These are phyloP conservation scores for Farysia itapuensis DNA, from an alignment of 1,284 basidiomycete genomes.

Conservation along the genomic window DNA sequence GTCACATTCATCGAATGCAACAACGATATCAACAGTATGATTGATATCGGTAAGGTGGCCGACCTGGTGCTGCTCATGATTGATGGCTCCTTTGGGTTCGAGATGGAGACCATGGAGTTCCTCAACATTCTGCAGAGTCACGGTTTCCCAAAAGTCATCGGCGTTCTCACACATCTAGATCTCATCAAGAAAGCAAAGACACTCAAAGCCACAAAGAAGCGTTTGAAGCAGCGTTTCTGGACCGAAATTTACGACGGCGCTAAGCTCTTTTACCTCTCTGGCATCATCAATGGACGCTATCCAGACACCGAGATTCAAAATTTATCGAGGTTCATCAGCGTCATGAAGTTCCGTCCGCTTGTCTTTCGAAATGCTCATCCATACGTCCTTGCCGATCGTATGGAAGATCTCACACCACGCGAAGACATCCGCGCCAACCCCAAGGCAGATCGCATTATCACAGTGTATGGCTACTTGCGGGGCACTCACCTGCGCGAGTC, in stretches of 20 bases:
- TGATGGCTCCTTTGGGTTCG: conserved; percentile 95
- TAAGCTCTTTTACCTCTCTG: conserved; percentile 96
- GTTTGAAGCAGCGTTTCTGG: conserved; percentile 99
- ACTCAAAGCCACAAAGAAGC: conserved; percentile 87
- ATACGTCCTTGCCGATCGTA: conserved; percentile 90
- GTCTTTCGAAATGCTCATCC: conserved; percentile 94
- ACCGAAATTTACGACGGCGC: conserved; percentile 98
- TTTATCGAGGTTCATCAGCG: conserved; percentile 84
- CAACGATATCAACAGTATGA: conserved; percentile 96
- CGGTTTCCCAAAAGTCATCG: conserved; percentile 97
- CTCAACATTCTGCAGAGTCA: conserved; percentile 95
- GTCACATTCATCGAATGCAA: conserved; percentile 97
- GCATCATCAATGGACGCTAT: conserved; percentile 96
- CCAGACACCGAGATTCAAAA: conserved; percentile 96
- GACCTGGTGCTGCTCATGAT: conserved; percentile 96
- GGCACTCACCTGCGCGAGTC: conserved; percentile 64
- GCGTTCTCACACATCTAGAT: conserved; percentile 92
- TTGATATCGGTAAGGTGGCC: conserved; percentile 94
- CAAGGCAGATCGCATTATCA: conserved; percentile 85
- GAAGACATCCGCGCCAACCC: conserved; percentile 80
- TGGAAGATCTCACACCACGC: conserved; percentile 90
- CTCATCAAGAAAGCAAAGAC: conserved; percentile 90
- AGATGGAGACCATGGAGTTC: conserved; percentile 99
- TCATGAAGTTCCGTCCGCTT: conserved; percentile 98
- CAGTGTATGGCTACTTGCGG: conserved; percentile 90